Evolutionary conservation across 208 protist species (phyloP), one percentile per base, ranked within the genome.

Genomic region (Trypanosoma rangeli): DNA sequence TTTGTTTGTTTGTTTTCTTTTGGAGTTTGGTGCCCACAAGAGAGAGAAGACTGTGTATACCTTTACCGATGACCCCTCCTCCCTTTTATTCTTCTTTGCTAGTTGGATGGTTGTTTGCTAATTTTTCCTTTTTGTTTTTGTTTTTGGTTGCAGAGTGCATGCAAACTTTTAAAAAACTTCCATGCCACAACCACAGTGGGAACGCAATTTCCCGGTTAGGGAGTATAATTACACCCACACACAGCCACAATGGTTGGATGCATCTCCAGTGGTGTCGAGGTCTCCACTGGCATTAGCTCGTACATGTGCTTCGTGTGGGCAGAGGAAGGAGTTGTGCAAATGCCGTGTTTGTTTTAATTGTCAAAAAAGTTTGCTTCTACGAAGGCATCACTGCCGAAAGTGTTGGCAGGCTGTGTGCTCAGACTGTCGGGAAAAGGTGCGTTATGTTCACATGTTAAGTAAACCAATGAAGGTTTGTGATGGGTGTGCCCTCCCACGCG

Each of bases 321-420:
- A 78, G 0, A 53, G 55, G 8, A 86, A 88, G 65, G 55, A 82
- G 67, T n/a, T 28, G 15, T 94, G 88, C 48, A 71, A n/a, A 18
- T 94, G 88, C 62, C 57, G 53, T 13, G 64, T 24, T 10, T 94
- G 88, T 73, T 39, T 31, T 33, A 72, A 82, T 26, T 94, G 88
- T 69, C 50, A 49, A 22, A 1, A 52, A 33, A 20, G 52, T 24
- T 18, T 70, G 12, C 42, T 46, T 50, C 73, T 85, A 24, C 61
- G 70, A 55, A 83, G 85, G 8, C 85, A 91, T 70, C 89, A 92
- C 76, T 94, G 89, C 79, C 85, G 84, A 50, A 76, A 81, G 58
- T 94, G 89, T 64, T 87, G 84, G 82, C 70, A 61, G 22, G 70
- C 84, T 15, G 78, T 89, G 26, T 94, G 89, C 74, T 31, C 31